Conservation (phyloP, 768 basidiomycete genomes). For the Boletus barrowsii region DNA sequence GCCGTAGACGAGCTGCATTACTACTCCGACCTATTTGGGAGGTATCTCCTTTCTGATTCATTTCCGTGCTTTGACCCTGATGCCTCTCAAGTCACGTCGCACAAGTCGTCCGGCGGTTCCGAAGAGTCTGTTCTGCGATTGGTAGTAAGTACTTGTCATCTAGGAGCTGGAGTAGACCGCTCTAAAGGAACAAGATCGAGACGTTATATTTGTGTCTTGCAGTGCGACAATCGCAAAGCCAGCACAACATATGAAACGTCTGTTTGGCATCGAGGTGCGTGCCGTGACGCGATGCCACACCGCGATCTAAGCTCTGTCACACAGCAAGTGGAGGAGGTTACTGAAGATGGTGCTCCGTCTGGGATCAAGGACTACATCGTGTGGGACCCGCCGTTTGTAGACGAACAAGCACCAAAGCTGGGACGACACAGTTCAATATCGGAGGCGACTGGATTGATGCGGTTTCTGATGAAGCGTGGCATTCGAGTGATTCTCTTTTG, state of each 20-base stretch:
- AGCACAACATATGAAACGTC: slow-evolving; percentile 64
- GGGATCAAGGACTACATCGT: slow-evolving; percentile 77
- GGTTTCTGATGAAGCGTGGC: slow-evolving; percentile 78
- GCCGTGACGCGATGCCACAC: background rate
- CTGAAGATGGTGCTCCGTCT: slow-evolving; percentile 78
- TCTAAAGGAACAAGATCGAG: slow-evolving; percentile 39
- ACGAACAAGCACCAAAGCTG: slow-evolving; percentile 49
- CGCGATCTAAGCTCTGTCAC: background rate
- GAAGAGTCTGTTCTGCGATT: slow-evolving; percentile 71
- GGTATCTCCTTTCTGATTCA: slow-evolving; percentile 37
- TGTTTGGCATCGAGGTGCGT: slow-evolving; percentile 61
- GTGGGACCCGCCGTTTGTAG: slow-evolving; percentile 68
- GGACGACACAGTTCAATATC: slow-evolving; percentile 57
- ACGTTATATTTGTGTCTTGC: slow-evolving; percentile 71
- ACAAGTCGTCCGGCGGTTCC: slow-evolving; percentile 69
- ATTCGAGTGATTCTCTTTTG: slow-evolving; percentile 86
- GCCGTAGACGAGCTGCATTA: slow-evolving; percentile 88
- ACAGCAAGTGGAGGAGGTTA: slow-evolving; percentile 62
- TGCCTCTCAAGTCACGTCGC: slow-evolving; percentile 64
- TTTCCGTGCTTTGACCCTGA: background rate
- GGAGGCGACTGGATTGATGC: slow-evolving; percentile 72
- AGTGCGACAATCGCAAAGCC: slow-evolving; percentile 86
- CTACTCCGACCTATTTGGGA: slow-evolving; percentile 77
- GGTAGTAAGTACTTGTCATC: slow-evolving; percentile 53
- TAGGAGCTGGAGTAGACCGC: background rate